Conservation (phyloP, 2,329 filamentous ascomycete genomes). For the Xylariaceae sp. region DNA sequence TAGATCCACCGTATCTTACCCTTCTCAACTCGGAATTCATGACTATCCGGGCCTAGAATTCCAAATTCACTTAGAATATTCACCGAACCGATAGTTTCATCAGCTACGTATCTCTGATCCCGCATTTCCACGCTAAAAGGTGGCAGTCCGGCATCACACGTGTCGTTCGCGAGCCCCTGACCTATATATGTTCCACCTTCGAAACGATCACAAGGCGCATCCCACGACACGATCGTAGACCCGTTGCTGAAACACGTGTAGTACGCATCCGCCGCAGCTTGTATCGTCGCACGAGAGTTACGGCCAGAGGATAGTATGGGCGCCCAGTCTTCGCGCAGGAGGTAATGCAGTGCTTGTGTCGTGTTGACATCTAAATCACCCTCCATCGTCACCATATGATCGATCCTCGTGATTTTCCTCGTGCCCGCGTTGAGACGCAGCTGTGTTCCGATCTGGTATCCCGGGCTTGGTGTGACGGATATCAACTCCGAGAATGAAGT, state of each 20-base stretch:
- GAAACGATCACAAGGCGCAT: constrained; percentile 41
- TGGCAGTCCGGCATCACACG: constrained; percentile 31
- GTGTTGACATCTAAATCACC: constrained; percentile 42
- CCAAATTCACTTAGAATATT: constrained; percentile 27
- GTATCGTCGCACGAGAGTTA: constrained; percentile 31
- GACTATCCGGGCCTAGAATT: constrained; percentile 26
- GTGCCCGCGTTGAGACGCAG: constrained; percentile 27
- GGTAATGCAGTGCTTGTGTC: constrained; percentile 38
- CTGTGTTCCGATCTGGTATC: constrained; percentile 39
- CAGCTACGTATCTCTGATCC: constrained; percentile 25
- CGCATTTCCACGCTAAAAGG: constrained; percentile 26
- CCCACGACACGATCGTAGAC: constrained; percentile 40
- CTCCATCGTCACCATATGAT: constrained; percentile 36
- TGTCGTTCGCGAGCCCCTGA: constrained; percentile 32
- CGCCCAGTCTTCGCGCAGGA: constrained; percentile 35
- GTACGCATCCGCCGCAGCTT: constrained; percentile 41
- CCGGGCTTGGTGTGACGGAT: constrained; percentile 11
- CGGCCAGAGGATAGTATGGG: constrained; percentile 31
- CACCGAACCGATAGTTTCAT: constrained; percentile 21
- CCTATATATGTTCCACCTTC: constrained; percentile 38
- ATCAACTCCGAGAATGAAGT: constrained; percentile 26
- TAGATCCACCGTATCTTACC: constrained; percentile 28
- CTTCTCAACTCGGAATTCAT: constrained; percentile 25
- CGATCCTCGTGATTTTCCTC: constrained; percentile 31
- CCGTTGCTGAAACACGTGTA: constrained; percentile 39